Evolutionary conservation across 345 rosid genomes (phyloP).

Genomic region (Citrus hindsii): DNA sequence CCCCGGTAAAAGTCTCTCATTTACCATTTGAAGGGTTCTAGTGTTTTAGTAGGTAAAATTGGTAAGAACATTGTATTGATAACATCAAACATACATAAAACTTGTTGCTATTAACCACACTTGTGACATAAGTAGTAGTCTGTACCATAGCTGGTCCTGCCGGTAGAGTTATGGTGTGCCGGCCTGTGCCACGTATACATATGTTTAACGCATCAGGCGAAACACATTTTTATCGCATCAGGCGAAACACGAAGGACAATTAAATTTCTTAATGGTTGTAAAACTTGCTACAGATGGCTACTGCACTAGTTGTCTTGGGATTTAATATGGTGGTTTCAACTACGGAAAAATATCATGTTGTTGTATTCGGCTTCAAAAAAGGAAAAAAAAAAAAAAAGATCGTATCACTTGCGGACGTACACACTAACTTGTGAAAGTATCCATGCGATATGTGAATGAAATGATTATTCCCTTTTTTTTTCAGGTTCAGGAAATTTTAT

Average conservation of each 20-base stretch:
- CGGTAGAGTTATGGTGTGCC: neutral
- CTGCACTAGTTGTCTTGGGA: neutral
- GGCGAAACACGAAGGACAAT: neutral
- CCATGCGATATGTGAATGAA: neutral
- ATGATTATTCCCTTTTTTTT: neutral
- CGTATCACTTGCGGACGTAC: neutral
- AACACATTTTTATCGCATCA: neutral
- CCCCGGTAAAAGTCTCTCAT: slow-evolving; percentile 28
- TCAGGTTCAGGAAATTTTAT: slow-evolving; percentile 37
- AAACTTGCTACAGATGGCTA: neutral
- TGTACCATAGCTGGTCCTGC: neutral
- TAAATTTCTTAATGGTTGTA: neutral
- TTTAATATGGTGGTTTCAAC: neutral
- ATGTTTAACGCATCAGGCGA: neutral
- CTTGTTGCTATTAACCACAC: neutral
- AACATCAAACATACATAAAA: too few species aligned
- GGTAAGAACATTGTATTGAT: neutral
- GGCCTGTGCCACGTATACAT: neutral
- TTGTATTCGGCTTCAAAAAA: neutral
- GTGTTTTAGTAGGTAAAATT: neutral
- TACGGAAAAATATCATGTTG: neutral
- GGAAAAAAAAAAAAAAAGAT: too few species aligned
- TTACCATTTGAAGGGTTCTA: neutral
- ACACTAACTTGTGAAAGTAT: neutral
- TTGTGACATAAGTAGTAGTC: neutral